Evolutionary conservation across 306 rosid genomes (phyloP).

Genomic region (Prinsepia uniflora): DNA sequence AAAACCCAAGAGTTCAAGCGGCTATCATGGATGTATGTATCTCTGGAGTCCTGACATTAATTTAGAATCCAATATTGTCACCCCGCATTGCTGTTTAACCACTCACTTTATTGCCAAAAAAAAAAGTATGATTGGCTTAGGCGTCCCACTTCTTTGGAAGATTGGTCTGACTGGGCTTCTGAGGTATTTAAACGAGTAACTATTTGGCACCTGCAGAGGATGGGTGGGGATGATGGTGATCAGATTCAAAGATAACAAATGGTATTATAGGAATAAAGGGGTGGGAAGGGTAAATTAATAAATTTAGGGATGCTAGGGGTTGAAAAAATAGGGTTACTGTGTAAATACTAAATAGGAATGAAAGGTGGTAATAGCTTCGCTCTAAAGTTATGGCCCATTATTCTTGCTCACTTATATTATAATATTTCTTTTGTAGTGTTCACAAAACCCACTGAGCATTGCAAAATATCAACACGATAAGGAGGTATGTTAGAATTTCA

Average conservation of each 20-base stretch:
- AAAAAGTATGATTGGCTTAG: no score
- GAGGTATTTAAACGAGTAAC: neutral
- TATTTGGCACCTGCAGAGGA: neutral
- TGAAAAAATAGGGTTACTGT: neutral
- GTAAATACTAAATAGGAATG: neutral
- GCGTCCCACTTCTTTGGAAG: neutral
- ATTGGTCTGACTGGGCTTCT: neutral
- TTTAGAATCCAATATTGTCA: neutral
- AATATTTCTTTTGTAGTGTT: conserved; percentile 71
- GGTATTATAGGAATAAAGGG: neutral
- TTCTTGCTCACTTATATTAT: conserved; percentile 25
- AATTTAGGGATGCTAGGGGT: neutral
- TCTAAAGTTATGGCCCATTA: neutral
- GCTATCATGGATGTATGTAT: conserved; percentile 96
- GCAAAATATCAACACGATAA: conserved; percentile 94
- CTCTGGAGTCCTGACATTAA: neutral
- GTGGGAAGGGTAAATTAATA: neutral
- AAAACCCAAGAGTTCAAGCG: conserved; percentile 96
- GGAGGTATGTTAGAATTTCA: conserved; percentile 56
- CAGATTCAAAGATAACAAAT: neutral
- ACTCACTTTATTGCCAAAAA: neutral
- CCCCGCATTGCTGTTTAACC: neutral
- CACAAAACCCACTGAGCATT: conserved; percentile 83
- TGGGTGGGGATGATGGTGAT: neutral
- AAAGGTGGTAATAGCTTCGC: neutral